Evolutionary conservation across 495 filamentous ascomycete species (phyloP), one percentile per base, ranked within the genome.

Genomic region (Penicillium desertorum): DNA sequence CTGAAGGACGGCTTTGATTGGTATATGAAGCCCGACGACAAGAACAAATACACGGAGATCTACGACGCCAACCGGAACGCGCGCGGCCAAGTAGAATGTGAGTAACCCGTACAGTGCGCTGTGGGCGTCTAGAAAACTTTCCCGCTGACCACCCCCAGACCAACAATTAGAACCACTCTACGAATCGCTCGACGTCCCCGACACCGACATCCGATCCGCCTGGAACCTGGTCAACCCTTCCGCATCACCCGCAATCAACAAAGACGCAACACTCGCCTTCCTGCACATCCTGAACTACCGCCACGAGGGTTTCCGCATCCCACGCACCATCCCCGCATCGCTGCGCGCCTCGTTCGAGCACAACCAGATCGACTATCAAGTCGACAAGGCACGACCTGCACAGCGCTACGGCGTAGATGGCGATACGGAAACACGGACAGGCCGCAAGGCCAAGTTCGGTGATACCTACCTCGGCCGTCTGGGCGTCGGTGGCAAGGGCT

Each of bases 141-240:
- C 46, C 42, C 50, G 50, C 36, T 62, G 48, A 63, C 39, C 19
- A 14, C 6, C 29, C 44, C 11, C 61, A 92, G 90, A 96, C 75
- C 79, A 84, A 56, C 79, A 90, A 34, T 83, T 98, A 53, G 82
- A 90, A 63, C 85, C 87, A 30, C 84, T 98, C 45, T 97, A 96
- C 79, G 83, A 89, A 39, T 90, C 86, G 45, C 88, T 98, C 61
- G 91, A 96, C 64, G 92, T 98, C 16, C 94, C 94, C 32, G 94
- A 98, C 70, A 96, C 92, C 53, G 94, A 98, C 60, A 81, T 98
- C 62, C 84, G 90, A 51, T 90, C 86, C 16, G 94, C 94, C 9
- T 98, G 94, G 94, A 98, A 96, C 75, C 82, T 98, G 11, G 89
- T 97, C 58, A 98, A 98, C 77, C 93, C 94, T 10, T 89, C 86